Percentiles rank a stretch among this genome's conserved stretches.
Evolutionary conservation across 805 yeast species (phyloP).

Genomic region (Cyberlindnera japonica): DNA sequence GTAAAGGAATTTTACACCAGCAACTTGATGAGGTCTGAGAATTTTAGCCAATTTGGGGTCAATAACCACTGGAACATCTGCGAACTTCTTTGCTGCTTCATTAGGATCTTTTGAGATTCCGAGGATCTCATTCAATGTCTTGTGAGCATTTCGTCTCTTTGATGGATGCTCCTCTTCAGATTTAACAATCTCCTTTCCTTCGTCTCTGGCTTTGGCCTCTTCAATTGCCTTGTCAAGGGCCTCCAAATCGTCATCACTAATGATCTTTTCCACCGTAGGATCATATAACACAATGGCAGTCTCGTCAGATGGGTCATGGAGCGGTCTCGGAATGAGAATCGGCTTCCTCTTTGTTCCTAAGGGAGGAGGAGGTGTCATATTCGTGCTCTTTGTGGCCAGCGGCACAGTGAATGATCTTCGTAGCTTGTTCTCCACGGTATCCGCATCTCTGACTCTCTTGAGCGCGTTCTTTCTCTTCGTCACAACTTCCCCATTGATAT

Average conservation of each 20-base stretch:
- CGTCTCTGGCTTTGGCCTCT: slow-evolving; percentile 28
- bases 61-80: slow-evolving; percentile 92
- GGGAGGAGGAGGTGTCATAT: slow-evolving; percentile 61
- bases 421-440: slow-evolving; percentile 39
- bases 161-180: slow-evolving; percentile 19
- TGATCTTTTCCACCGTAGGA: slow-evolving; percentile 73
- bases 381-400: slow-evolving; percentile 35
- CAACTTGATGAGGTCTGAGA: slow-evolving; percentile 92
- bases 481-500: slow-evolving; percentile 30
- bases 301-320: slow-evolving; percentile 94
- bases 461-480: slow-evolving; percentile 55
- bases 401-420: slow-evolving; percentile 60
- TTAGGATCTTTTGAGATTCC: slow-evolving; percentile 59
- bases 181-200: slow-evolving; percentile 22
- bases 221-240: slow-evolving; percentile 32
- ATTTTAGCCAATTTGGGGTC: slow-evolving; percentile 85
- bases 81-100: slow-evolving; percentile 50
- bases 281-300: slow-evolving; percentile 93
- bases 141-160: slow-evolving; percentile 46
- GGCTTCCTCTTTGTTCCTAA: slow-evolving; percentile 76
- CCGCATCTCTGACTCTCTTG: slow-evolving; percentile 43
- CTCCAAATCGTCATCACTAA: slow-evolving; percentile 26
- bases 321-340: slow-evolving; percentile 76
- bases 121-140: slow-evolving; percentile 72
- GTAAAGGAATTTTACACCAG: slow-evolving; percentile 89